Percentiles rank a stretch among this genome's conserved stretches.
phyloP scores from a whole-genome alignment of 2,329 filamentous ascomycete genomes.

The Aspergillus pseudoterreus region DNA sequence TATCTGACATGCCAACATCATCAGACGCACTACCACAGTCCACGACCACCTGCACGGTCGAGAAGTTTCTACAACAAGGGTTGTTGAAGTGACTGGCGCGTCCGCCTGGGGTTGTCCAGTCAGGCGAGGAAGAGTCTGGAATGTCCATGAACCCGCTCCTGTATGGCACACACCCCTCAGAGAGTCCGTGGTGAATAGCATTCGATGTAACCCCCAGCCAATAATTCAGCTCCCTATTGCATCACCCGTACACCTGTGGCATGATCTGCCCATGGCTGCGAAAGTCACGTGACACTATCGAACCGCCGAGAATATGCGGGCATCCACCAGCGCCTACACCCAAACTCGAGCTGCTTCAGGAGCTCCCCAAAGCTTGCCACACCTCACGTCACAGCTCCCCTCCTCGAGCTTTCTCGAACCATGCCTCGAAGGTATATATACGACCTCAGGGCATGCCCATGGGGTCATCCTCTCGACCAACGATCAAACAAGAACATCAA shows the following conservation, averaged over 20 bases:
- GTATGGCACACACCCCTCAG: no score
- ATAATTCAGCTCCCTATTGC: neutral
- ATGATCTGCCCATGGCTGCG: no score
- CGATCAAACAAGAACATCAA: conserved; percentile 3
- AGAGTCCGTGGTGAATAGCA: no score
- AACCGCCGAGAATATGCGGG: neutral
- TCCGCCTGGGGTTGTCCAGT: no score
- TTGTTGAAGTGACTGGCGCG: no score
- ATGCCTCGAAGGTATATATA: conserved; percentile 17
- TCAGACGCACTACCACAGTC: no score
- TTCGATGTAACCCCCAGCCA: neutral
- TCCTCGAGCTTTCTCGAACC: conserved; percentile 14
- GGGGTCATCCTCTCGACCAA: conserved; percentile 5
- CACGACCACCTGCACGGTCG: no score
- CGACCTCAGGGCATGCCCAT: conserved; percentile 4
- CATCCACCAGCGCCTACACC: neutral
- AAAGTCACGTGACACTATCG: neutral
- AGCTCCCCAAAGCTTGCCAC: neutral
- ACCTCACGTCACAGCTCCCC: neutral
- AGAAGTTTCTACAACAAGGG: no score
- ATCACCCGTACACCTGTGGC: neutral
- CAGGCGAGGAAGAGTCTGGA: no score
- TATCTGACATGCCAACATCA: no score
- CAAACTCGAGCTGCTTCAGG: neutral
- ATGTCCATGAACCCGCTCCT: no score